Percentiles rank a stretch among this genome's conserved stretches.
These are phyloP conservation scores for Stramenopiles sp. DNA, from an alignment of 352 stramenopile species.

Conservation along the genomic window DNA sequence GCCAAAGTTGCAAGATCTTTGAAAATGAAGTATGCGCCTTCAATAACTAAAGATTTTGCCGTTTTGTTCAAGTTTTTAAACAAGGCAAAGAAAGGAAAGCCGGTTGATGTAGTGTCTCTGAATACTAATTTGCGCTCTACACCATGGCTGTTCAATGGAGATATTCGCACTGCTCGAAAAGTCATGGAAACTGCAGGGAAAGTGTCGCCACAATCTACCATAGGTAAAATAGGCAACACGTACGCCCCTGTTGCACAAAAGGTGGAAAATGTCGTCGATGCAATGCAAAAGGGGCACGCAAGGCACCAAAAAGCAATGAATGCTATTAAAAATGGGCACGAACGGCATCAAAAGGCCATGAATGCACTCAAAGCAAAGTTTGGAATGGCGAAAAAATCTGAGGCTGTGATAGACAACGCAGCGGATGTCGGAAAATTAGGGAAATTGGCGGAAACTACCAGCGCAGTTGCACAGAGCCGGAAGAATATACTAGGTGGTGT, in stretches of 20 bases:
- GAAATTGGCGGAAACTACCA: not conserved
- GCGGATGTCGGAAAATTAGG: not conserved
- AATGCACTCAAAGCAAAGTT: not conserved
- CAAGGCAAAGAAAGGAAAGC: not conserved
- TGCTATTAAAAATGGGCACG: not conserved
- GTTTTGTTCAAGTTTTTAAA: not conserved
- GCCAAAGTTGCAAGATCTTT: not conserved
- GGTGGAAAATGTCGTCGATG: not conserved
- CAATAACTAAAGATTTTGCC: not conserved
- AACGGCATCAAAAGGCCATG: not conserved
- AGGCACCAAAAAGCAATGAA: not conserved
- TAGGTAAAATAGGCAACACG: not conserved
- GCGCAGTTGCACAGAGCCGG: not conserved
- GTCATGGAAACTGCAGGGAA: not conserved
- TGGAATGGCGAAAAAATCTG: not conserved
- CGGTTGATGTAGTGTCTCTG: not conserved
- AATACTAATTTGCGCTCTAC: not conserved
- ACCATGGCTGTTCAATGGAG: not conserved
- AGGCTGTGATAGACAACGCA: not conserved
- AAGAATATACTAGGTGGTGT: not conserved
- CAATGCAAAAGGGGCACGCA: not conserved
- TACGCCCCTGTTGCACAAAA: not conserved
- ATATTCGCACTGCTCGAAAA: not conserved
- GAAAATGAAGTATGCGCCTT: not conserved
- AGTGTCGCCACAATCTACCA: not conserved